Base-by-base conservation (phyloP, 148 eudicot species). In the Euryodendron excelsum region DNA sequence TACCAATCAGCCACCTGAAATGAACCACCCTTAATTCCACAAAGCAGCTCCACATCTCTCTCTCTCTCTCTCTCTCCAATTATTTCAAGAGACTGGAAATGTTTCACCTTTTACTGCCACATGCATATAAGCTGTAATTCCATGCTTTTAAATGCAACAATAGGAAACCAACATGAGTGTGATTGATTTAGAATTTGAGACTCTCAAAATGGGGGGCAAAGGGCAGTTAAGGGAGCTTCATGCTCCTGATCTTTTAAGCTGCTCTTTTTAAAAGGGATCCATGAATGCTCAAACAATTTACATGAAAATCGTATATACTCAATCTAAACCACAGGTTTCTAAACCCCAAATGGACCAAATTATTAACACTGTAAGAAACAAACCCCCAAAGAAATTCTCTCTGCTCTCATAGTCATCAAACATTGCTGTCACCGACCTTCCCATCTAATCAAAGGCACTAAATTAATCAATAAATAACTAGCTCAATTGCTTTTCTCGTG, bases 51-150 rank as follows among this genome's bases (percentile, higher is more conserved):
- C 56, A 18, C 15, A 13, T 6, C 44, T 60, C 37, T 60, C 58
- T 33, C 37, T 70, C 55, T 41, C 37, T 53, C 74, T 28, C 50
- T 63, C 69, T 17, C 84, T 37, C n/a, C 78, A 82, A 82, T 74
- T 66, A 82, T 82, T 73, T 27, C 61, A 47, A 23, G 6, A 47
- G 37, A 72, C 66, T 36, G 56, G 64, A 63, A 15, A 77, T 27
- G 20, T n/a, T 34, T 48, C 15, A 13, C 74, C 48, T 53, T 36
- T 55, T 27, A 31, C 56, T 18, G 69, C 78, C 44, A 45, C 74
- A 62, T 21, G 60, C 69, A 28, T 1, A 30, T 37, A 65, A 65
- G 41, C 78, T 18, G 39, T 28, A 63, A 31, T 72, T 73, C 64
- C 27, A 52, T 44, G 27, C 39, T 52, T 79, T 50, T 20, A 75